A percentile compares a stretch with the other conserved stretches of the same genome.
These are phyloP conservation scores for Ceratocystiopsis minuta DNA, from an alignment of 2,329 filamentous ascomycete species.

Conservation along the genomic window DNA sequence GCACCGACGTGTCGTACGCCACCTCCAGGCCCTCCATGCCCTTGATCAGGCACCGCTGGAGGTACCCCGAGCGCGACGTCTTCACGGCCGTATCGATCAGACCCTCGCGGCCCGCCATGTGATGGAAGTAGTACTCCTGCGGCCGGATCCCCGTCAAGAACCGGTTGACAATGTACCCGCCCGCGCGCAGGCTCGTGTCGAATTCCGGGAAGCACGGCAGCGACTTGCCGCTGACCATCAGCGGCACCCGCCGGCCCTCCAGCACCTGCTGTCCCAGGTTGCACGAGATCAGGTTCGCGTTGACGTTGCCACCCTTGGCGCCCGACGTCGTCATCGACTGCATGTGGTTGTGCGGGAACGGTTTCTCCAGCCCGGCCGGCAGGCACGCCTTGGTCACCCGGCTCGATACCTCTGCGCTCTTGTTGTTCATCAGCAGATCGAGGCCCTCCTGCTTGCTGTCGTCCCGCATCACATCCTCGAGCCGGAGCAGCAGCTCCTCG, in stretches of 20 bases:
- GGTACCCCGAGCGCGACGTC: slow-evolving; percentile 87
- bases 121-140: slow-evolving; percentile 98
- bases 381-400: slow-evolving; percentile 64
- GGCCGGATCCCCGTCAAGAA: slow-evolving; percentile 96
- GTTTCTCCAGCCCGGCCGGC: slow-evolving; percentile 67
- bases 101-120: slow-evolving; percentile 97
- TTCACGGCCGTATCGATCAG: slow-evolving; percentile 98
- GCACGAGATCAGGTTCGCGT: slow-evolving; percentile 93
- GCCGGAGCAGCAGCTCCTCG: slow-evolving; percentile 52
- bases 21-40: slow-evolving; percentile 91
- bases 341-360: slow-evolving; percentile 96
- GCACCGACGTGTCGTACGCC: slow-evolving; percentile 83
- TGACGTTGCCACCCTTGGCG: slow-evolving; percentile 83
- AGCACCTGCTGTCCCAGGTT: slow-evolving; percentile 93
- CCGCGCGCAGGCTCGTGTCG: slow-evolving; percentile 74
- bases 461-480: slow-evolving; percentile 82
- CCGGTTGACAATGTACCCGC: slow-evolving; percentile 84
- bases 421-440: slow-evolving; percentile 70
- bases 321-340: slow-evolving; percentile 96
- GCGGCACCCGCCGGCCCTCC: slow-evolving; percentile 81
- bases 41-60: slow-evolving; percentile 94
- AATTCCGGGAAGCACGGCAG: slow-evolving; percentile 86
- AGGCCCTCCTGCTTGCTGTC: slow-evolving; percentile 79
- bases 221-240: slow-evolving; percentile 97
- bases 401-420: slow-evolving; percentile 53